These are phyloP conservation scores for Coniochaeta sp. DNA, from an alignment of 2,329 filamentous ascomycete species.

Conservation along the genomic window DNA sequence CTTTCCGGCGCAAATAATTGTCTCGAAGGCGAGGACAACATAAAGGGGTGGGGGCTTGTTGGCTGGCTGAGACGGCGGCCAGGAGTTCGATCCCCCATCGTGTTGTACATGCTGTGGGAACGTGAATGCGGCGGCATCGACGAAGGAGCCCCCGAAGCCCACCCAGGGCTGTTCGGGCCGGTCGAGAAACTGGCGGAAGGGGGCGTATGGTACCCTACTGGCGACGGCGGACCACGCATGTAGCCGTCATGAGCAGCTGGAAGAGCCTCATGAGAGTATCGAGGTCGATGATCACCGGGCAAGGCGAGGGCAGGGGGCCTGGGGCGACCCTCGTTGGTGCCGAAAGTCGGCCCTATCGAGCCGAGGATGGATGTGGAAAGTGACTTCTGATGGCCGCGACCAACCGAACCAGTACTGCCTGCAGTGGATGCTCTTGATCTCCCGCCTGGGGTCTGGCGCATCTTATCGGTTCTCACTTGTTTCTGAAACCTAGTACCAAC, in stretches of 20 bases:
- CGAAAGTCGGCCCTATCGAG: slow-evolving; percentile 62
- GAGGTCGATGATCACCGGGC: slow-evolving; percentile 58
- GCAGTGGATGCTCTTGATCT: slow-evolving; percentile 72
- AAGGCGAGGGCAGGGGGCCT: slow-evolving; percentile 79
- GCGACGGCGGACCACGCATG: slow-evolving; percentile 62
- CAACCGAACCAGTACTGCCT: slow-evolving; percentile 63
- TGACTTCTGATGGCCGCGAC: slow-evolving; percentile 75
- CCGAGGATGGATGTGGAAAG: slow-evolving; percentile 82
- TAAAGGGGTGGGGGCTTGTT: slow-evolving; percentile 66
- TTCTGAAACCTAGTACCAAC: slow-evolving; percentile 88
- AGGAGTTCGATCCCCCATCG: slow-evolving; percentile 52
- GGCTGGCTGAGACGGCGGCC: slow-evolving; percentile 77
- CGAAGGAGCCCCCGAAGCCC: slow-evolving; percentile 62
- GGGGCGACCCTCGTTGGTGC: slow-evolving; percentile 60
- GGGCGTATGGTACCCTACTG: slow-evolving; percentile 72
- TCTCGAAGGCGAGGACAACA: slow-evolving; percentile 40
- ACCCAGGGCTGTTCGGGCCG: slow-evolving; percentile 69
- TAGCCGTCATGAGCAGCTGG: slow-evolving; percentile 56
- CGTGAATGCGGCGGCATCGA: slow-evolving; percentile 63
- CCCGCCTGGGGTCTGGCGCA: slow-evolving; percentile 59
- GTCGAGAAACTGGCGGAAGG: slow-evolving; percentile 78
- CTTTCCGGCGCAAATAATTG: slow-evolving; percentile 30
- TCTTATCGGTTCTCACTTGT: slow-evolving; percentile 81
- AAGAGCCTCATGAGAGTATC: slow-evolving; percentile 62
- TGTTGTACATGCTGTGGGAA: slow-evolving; percentile 61